Percentiles rank a stretch among this genome's conserved stretches.
These are phyloP conservation scores for Apiospora malaysiana DNA, from an alignment of 2,329 filamentous ascomycete species.

Conservation along the genomic window DNA sequence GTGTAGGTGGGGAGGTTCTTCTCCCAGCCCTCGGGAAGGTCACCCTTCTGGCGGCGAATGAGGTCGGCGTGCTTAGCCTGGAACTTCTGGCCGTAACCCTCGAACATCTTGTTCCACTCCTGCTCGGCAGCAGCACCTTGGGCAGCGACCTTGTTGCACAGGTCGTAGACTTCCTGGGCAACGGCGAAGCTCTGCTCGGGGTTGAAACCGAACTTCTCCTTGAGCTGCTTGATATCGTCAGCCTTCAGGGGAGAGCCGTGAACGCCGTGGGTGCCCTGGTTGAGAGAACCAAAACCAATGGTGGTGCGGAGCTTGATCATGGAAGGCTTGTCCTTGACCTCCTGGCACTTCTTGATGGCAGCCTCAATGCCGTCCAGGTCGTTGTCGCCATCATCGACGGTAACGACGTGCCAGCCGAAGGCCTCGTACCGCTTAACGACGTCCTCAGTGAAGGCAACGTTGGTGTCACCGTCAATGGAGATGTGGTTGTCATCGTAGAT, in stretches of 20 bases:
- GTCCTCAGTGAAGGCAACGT: conserved; percentile 96
- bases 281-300: conserved; percentile 93
- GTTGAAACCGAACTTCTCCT: conserved; percentile 95
- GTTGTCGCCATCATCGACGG: conserved; percentile 85
- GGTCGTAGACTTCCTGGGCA: conserved; percentile 91
- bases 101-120: conserved; percentile 93
- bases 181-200: conserved; percentile 92
- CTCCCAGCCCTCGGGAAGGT: conserved; percentile 96
- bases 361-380: conserved; percentile 88
- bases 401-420: conserved; percentile 93
- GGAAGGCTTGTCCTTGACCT: conserved; percentile 94
- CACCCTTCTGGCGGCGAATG: conserved; percentile 76
- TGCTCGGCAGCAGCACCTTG: conserved; percentile 88
- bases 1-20: conserved; percentile 92
- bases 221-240: conserved; percentile 92
- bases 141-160: conserved; percentile 82
- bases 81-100: conserved; percentile 83
- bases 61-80: conserved; percentile 82
- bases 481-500: conserved; percentile 99
- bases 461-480: conserved; percentile 92
- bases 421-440: conserved; percentile 93
- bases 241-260: conserved; percentile 96
- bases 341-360: conserved; percentile 83
- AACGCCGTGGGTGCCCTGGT: conserved; percentile 92
- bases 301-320: conserved; percentile 97